Percentiles rank a stretch among this genome's conserved stretches.
Conservation (phyloP, 345 rosid species). For the Corchorus olitorius region DNA sequence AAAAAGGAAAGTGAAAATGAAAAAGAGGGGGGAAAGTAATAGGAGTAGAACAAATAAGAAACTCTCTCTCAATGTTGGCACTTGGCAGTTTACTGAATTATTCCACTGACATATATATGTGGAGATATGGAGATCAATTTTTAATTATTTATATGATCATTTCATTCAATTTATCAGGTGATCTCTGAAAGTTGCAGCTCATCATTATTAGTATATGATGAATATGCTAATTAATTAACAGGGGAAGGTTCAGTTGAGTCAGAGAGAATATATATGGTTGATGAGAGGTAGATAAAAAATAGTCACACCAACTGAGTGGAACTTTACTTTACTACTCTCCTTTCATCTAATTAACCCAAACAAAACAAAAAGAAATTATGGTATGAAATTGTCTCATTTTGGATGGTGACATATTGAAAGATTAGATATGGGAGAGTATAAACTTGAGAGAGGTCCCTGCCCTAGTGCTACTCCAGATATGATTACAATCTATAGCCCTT, state of each 20-base stretch:
- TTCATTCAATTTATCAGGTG: background rate
- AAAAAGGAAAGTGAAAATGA: too few relatives aligned
- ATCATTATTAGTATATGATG: background rate
- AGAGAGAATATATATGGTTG: constrained; percentile 29
- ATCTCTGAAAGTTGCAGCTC: background rate
- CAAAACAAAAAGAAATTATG: background rate
- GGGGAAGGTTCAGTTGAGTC: constrained; percentile 16
- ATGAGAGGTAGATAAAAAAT: constrained; percentile 18
- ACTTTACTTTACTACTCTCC: background rate
- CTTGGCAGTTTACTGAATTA: constrained; percentile 17
- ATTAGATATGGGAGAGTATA: background rate
- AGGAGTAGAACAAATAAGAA: background rate
- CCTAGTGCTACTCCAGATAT: constrained; percentile 13
- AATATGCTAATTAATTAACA: constrained; percentile 7
- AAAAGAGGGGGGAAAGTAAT: background rate
- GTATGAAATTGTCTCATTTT: background rate
- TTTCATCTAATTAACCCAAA: background rate
- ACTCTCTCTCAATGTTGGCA: background rate
- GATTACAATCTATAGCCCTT: constrained; percentile 18
- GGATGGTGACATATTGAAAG: constrained; percentile 1
- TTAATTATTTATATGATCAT: background rate
- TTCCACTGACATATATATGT: constrained; percentile 29
- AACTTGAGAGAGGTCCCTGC: constrained; percentile 1
- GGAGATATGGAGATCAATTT: constrained; percentile 11
- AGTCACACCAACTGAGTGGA: constrained; percentile 11